These are phyloP conservation scores for Theileria parva DNA, from an alignment of 169 alveolate genomes.

Conservation along the genomic window DNA sequence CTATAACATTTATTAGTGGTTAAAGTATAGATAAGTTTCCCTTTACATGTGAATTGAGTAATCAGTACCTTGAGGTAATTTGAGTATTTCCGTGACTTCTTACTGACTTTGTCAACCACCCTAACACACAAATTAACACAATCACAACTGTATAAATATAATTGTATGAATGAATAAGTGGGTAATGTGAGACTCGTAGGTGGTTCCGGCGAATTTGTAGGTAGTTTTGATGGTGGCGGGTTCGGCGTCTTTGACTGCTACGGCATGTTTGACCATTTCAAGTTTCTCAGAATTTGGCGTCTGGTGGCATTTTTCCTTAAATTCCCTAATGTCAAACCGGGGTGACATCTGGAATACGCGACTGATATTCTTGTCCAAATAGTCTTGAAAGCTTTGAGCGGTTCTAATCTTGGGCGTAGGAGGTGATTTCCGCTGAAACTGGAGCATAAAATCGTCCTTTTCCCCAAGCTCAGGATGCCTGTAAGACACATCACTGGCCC, in stretches of 20 bases:
- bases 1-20: neutral
- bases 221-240: slow-evolving; percentile 36
- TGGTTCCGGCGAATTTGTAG: slow-evolving; percentile 55
- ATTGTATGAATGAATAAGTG: too few relatives aligned
- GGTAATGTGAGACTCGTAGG: too few relatives aligned
- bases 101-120: slow-evolving; percentile 45
- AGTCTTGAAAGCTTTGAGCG: slow-evolving; percentile 6
- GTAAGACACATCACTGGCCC: slow-evolving; percentile 36
- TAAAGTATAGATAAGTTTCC: too few relatives aligned
- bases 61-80: slow-evolving; percentile 21
- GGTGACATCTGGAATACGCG: slow-evolving; percentile 11
- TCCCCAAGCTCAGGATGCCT: slow-evolving; percentile 13
- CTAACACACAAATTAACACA: neutral
- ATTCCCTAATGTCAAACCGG: slow-evolving; percentile 23
- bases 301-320: slow-evolving; percentile 35
- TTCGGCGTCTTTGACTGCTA: slow-evolving; percentile 15
- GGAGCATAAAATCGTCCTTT: slow-evolving; percentile 48
- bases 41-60: too few relatives aligned
- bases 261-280: slow-evolving; percentile 45
- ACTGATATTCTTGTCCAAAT: slow-evolving; percentile 17
- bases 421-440: slow-evolving; percentile 51
- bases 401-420: neutral
- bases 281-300: slow-evolving; percentile 50
- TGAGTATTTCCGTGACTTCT: slow-evolving; percentile 44
- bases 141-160: too few relatives aligned